These are phyloP conservation scores for Fonsecaea erecta DNA, from an alignment of 2,329 filamentous ascomycete species.

Conservation along the genomic window DNA sequence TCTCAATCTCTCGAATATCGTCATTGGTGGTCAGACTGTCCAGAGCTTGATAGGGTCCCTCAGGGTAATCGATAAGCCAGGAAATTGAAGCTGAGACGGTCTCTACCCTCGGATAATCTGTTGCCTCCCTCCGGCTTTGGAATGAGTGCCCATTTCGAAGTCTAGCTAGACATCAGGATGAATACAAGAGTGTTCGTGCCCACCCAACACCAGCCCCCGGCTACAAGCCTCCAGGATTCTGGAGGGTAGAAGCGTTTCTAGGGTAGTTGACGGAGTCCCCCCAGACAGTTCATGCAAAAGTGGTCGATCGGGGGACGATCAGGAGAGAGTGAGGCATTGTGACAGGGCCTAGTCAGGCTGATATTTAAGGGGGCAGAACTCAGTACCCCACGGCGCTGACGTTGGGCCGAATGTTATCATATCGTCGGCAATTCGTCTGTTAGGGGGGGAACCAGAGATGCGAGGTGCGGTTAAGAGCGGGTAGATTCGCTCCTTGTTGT, in stretches of 20 bases:
- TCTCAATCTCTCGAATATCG: not conserved
- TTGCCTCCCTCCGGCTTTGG: not conserved
- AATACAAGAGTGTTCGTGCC: not conserved
- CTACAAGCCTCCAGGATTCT: not conserved
- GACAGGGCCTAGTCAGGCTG: constrained; percentile 13
- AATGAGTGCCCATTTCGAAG: not conserved
- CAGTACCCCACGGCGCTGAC: not conserved
- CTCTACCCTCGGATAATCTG: not conserved
- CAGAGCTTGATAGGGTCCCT: not conserved
- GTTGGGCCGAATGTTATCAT: not conserved
- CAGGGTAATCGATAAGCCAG: not conserved
- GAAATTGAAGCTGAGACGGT: not conserved
- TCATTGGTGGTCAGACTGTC: not conserved
- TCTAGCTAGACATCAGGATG: not conserved
- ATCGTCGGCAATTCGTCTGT: not conserved
- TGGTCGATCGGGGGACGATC: constrained; percentile 14
- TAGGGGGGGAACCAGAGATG: not conserved
- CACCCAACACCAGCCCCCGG: not conserved
- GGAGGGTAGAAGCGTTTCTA: not conserved
- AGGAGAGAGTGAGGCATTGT: constrained; percentile 17
- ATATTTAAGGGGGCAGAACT: constrained; percentile 12
- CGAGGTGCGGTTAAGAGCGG: constrained; percentile 9
- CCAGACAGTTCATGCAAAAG: not conserved
- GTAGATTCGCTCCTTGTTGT: not conserved
- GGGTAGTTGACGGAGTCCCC: not conserved